Percentiles rank a stretch among this genome's conserved stretches.
These are phyloP conservation scores for Paramecium pentaurelia DNA, from an alignment of 73 alveolate genomes.

Conservation along the genomic window DNA sequence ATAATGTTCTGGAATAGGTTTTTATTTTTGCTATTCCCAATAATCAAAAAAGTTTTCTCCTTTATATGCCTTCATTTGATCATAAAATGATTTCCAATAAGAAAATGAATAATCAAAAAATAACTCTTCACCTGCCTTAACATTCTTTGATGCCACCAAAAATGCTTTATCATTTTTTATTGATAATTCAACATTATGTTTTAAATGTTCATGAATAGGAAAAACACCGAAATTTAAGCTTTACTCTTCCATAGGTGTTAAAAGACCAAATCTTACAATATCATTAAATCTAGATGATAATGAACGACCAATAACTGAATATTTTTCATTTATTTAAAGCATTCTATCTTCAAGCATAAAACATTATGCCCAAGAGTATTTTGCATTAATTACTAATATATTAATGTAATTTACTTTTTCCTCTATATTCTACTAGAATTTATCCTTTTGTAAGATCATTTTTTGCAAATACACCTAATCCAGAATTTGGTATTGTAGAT, in stretches of 20 bases:
- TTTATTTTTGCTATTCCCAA: background rate
- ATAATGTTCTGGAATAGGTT: background rate
- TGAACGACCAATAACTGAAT: background rate
- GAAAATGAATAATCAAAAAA: background rate
- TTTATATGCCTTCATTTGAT: background rate
- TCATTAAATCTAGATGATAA: background rate
- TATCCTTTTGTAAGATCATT: background rate
- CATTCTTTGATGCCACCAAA: background rate
- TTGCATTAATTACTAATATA: background rate
- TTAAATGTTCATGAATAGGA: background rate
- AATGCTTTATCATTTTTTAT: background rate
- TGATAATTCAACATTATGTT: background rate
- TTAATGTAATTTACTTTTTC: background rate
- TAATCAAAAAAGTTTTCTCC: background rate
- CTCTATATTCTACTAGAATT: background rate
- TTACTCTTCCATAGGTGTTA: background rate
- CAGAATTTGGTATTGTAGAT: background rate
- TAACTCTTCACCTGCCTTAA: background rate
- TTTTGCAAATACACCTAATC: constrained; percentile 4
- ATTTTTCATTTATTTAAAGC: background rate
- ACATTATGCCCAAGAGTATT: background rate
- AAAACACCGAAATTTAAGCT: background rate
- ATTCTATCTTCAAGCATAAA: constrained; percentile 16
- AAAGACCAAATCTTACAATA: background rate
- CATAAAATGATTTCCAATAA: constrained; percentile 17